phyloP scores from a whole-genome alignment of 2,329 filamentous ascomycete genomes.

The Fusarium domesticum region DNA sequence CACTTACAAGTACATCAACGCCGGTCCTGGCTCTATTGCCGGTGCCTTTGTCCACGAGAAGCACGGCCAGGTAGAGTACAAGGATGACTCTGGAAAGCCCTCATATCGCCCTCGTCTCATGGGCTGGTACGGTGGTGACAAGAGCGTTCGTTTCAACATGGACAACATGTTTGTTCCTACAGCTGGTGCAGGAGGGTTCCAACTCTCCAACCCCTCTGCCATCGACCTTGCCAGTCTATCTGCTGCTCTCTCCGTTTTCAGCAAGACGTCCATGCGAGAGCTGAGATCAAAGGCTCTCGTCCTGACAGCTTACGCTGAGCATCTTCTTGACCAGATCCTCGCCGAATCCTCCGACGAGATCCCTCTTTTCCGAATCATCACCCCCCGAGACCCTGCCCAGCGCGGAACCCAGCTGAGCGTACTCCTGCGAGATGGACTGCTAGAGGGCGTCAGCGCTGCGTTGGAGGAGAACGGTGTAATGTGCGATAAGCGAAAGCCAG shows the following conservation, averaged over 20 bases:
- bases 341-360: constrained; percentile 28
- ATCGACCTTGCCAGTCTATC: constrained; percentile 74
- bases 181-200: constrained; percentile 74
- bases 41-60: constrained; percentile 77
- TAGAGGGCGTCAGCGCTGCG: constrained; percentile 64
- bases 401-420: constrained; percentile 79
- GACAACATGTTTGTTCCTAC: constrained; percentile 75
- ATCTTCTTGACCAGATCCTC: constrained; percentile 53
- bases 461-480: constrained; percentile 69
- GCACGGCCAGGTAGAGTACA: constrained; percentile 57
- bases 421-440: constrained; percentile 61
- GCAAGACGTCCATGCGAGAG: constrained; percentile 64
- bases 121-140: constrained; percentile 88
- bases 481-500: constrained; percentile 79
- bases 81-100: constrained; percentile 35
- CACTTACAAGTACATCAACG: constrained; percentile 92
- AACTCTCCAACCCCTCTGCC: constrained; percentile 78
- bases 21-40: constrained; percentile 76
- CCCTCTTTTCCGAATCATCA: constrained; percentile 61
- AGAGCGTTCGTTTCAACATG: constrained; percentile 76
- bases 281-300: constrained; percentile 69
- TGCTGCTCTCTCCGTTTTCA: constrained; percentile 71
- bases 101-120: constrained; percentile 63
- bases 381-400: constrained; percentile 63
- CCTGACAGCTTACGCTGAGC: constrained; percentile 74